Base-by-base conservation (phyloP, 2,329 filamentous ascomycete species). In the Apiospora rasikravindrae region DNA sequence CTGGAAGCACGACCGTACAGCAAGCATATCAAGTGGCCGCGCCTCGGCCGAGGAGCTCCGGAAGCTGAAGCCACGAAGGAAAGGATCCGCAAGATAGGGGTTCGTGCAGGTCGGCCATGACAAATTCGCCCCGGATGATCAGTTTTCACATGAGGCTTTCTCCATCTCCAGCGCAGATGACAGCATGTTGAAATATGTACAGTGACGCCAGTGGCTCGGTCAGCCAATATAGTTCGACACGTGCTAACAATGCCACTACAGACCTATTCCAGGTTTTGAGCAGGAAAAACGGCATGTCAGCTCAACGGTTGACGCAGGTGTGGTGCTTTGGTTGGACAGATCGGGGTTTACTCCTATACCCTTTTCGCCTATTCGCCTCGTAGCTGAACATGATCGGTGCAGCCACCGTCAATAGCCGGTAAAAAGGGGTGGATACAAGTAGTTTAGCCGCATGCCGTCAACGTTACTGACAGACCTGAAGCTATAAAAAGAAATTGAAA, bases 401-500 rank as follows among this genome's bases (percentile, higher is more conserved):
- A 40, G 33, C 57, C 22, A 64, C 57, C 19, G 29, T 64, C 57
- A 64, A 40, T n/a, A 64, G 29, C 33, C 57, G 33, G 57, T 11
- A n/a, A n/a, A 64, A n/a, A 13, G 10, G 4, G 11, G 22, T 40
- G 53, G 53, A 61, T 61, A 19, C 19, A 29, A 37, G 16, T 1
- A n/a, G 33, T 40, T 64, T 64, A 64, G 57, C 57, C 57, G 57
- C 57, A 64, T 64, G 29, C 57, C 22, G 22, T 24, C 29, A 64
- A 22, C 29, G 11, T 64, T 19, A 19, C 29, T n/a, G 22, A 7
- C 19, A n/a, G 10, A n/a, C 11, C n/a, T 37, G 16, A 64, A 64
- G 19, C 33, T 64, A 64, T 40, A 64, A 64, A 64, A 64, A 64
- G 57, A 64, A 64, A 64, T n/a, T 7, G 19, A 33, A 61, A 40